Percentiles rank a stretch among this genome's conserved stretches.
phyloP scores from a whole-genome alignment of 768 basidiomycete genomes.

The Trametes punicea region DNA sequence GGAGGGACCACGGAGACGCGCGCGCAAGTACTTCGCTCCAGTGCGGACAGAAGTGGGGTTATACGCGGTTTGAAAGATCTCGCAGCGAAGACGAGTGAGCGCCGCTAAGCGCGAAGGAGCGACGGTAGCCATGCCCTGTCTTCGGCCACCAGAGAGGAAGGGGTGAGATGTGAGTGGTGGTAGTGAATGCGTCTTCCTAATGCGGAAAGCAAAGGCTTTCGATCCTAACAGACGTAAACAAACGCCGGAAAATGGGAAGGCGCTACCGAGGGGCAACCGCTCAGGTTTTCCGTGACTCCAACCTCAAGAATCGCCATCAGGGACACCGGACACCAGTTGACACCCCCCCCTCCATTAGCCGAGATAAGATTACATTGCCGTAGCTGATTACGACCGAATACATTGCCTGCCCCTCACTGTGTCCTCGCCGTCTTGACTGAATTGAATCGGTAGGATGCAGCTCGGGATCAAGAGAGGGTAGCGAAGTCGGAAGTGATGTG shows the following conservation, averaged over 20 bases:
- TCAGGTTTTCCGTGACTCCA: too few relatives aligned
- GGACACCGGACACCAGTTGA: too few relatives aligned
- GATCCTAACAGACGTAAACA: constrained; percentile 21
- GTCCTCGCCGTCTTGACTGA: too few relatives aligned
- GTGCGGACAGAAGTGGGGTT: constrained; percentile 81
- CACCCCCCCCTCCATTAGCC: too few relatives aligned
- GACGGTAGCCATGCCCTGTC: constrained; percentile 31
- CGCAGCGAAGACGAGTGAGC: constrained; percentile 62
- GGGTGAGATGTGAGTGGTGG: not conserved
- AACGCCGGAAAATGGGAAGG: constrained; percentile 13
- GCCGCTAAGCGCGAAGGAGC: constrained; percentile 51
- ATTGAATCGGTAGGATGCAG: too few relatives aligned
- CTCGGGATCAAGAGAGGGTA: too few relatives aligned
- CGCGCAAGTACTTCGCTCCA: constrained; percentile 88
- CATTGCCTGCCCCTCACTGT: too few relatives aligned
- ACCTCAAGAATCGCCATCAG: too few relatives aligned
- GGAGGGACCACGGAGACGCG: constrained; percentile 77
- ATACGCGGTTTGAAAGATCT: constrained; percentile 83
- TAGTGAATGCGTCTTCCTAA: not conserved
- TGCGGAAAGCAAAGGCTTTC: constrained; percentile 14
- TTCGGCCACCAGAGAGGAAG: not conserved
- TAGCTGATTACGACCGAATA: too few relatives aligned
- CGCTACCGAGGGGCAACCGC: not conserved
- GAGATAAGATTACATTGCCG: too few relatives aligned
- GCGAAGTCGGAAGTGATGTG: too few relatives aligned